Evolutionary conservation across 2,329 filamentous ascomycete genomes (phyloP).

Genomic region (Fusarium sp.): DNA sequence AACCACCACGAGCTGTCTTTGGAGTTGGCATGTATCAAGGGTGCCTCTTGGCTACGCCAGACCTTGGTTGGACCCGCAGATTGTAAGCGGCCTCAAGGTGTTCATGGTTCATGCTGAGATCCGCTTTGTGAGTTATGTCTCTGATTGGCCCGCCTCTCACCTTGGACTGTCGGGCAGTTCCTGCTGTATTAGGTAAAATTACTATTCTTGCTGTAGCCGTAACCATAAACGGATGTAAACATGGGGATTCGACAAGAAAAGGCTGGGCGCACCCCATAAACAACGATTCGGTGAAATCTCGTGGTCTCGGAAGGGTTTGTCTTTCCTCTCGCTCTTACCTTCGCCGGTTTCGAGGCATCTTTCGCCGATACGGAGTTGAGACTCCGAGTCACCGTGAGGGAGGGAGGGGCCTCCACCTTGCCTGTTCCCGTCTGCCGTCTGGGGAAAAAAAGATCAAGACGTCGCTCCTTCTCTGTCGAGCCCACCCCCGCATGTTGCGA

Average conservation of each 20-base stretch:
- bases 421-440: slow-evolving; percentile 23
- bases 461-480: slow-evolving; percentile 20
- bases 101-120: slow-evolving; percentile 5
- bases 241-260: slow-evolving; percentile 15
- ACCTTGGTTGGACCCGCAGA: slow-evolving; percentile 28
- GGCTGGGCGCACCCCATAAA: slow-evolving; percentile 4
- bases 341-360: slow-evolving; percentile 19
- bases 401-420: slow-evolving; percentile 14
- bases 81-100: slow-evolving; percentile 1
- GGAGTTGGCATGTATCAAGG: slow-evolving; percentile 11
- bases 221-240: slow-evolving; percentile 17
- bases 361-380: slow-evolving; percentile 32
- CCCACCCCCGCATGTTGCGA: slow-evolving; percentile 45
- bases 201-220: slow-evolving; percentile 23
- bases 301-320: slow-evolving; percentile 30
- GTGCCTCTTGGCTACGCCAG: slow-evolving; percentile 31
- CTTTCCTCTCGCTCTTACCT: neutral
- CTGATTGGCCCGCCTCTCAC: slow-evolving; percentile 43
- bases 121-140: slow-evolving; percentile 18
- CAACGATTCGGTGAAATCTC: slow-evolving; percentile 38
- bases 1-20: neutral
- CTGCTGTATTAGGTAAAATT: slow-evolving; percentile 44
- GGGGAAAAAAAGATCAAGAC: slow-evolving; percentile 30
- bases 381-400: slow-evolving; percentile 38
- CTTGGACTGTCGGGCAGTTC: slow-evolving; percentile 20